Evolutionary conservation across 495 filamentous ascomycete species (phyloP), one percentile per base, ranked within the genome.

Genomic region (Tuber magnatum): DNA sequence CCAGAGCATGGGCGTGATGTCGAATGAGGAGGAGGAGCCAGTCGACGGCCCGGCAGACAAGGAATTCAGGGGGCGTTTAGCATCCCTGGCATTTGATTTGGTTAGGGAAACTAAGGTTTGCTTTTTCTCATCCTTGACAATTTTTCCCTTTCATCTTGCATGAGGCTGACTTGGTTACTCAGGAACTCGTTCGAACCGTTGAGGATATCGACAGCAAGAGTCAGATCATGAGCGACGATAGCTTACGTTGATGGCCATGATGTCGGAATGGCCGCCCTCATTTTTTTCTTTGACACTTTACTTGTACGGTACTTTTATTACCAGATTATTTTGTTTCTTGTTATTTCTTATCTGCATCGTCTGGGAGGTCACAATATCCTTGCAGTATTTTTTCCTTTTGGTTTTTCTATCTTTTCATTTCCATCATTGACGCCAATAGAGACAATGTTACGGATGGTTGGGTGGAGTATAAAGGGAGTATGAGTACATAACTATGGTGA

Each of bases 81-180:
- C 93, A 28, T 93, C 93, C 14, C 89, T 96, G 77, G 93, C 93
- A 28, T 97, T 97, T 83, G 92, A 93, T 85, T 91, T 95, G 81
- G 93, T 92, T 3, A 86, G 92, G 61, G 90, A 92, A 83, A 93
- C 91, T 74, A 96, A 93, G 56, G 56, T 65, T 65, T 65, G 32
- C 56, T 65, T 65, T 65, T 65, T 65, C 28, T 14, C 32, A 35
- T 10, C 56, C 56, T 65, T 65, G 56, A 35, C 28, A 65, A 65
- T 7, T 65, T 65, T 35, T 65, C 28, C 6, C 56, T 65, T 35
- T 65, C 1, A 65, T 65, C 3, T 65, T 28, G 28, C 56, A 18
- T 65, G 56, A 28, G 56, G 56, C 56, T 65, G 28, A 65, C 56
- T 4, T 18, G 28, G 28, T 65, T 65, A 65, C 56, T 35, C 32